Percentiles rank a stretch among this genome's conserved stretches.
Conservation (phyloP, 2,329 filamentous ascomycete species). For the Rhinocladiella similis region DNA sequence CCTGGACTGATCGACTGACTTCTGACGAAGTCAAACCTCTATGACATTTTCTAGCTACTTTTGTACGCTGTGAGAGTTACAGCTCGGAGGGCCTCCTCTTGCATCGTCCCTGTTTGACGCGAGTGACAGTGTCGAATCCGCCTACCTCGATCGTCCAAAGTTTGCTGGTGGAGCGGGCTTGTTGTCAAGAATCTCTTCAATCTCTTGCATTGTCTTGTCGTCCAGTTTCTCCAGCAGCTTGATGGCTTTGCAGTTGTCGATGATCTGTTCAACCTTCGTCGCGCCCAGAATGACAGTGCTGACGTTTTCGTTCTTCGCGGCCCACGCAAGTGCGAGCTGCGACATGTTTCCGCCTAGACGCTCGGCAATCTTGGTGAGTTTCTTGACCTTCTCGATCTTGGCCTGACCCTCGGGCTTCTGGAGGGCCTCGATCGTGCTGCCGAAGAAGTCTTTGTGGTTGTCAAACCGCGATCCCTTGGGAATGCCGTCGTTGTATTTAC, state of each 20-base stretch:
- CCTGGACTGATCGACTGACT: too few relatives aligned
- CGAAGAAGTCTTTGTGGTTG: constrained; percentile 56
- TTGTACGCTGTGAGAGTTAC: not conserved
- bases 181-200: constrained; percentile 37
- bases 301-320: constrained; percentile 57
- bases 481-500: constrained; percentile 67
- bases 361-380: constrained; percentile 56
- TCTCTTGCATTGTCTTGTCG: constrained; percentile 47
- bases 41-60: too few relatives aligned
- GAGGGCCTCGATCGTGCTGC: constrained; percentile 45
- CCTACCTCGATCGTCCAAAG: constrained; percentile 25
- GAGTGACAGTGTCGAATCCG: not conserved
- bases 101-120: too few relatives aligned
- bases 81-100: too few relatives aligned
- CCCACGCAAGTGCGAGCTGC: constrained; percentile 58
- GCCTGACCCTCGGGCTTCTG: constrained; percentile 30
- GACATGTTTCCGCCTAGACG: constrained; percentile 60
- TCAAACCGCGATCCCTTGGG: constrained; percentile 59
- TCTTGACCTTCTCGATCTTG: constrained; percentile 61
- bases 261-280: constrained; percentile 45
- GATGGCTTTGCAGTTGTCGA: constrained; percentile 47
- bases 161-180: constrained; percentile 19
- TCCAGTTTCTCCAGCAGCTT: constrained; percentile 46
- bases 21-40: too few relatives aligned
- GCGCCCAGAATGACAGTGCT: constrained; percentile 54